Evolutionary conservation across 148 eudicot genomes (phyloP).

Genomic region (Rhododendron vialii): DNA sequence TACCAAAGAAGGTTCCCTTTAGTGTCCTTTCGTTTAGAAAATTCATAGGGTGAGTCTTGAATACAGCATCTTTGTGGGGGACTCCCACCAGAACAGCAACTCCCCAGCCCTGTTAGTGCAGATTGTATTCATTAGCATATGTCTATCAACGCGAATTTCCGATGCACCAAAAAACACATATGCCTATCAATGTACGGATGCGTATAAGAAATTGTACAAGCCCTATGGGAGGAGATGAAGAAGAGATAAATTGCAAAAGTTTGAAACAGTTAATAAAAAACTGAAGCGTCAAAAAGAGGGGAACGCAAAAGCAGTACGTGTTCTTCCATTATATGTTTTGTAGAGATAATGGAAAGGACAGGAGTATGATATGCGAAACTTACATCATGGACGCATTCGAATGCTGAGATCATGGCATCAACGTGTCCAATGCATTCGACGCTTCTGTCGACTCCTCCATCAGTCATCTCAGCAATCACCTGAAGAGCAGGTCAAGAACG

Average conservation of each 20-base stretch:
- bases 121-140: background rate
- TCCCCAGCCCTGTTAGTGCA: slow-evolving; percentile 71
- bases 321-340: background rate
- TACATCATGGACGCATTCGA: slow-evolving; percentile 90
- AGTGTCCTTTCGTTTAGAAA: slow-evolving; percentile 45
- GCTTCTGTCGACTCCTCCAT: slow-evolving; percentile 69
- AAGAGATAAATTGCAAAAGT: background rate
- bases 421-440: slow-evolving; percentile 65
- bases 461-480: slow-evolving; percentile 67
- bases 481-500: background rate
- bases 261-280: background rate
- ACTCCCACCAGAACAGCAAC: slow-evolving; percentile 81
- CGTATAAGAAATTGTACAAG: background rate
- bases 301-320: background rate
- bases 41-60: slow-evolving; percentile 61
- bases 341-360: background rate
- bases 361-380: background rate
- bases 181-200: background rate
- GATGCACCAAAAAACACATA: no score
- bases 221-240: background rate
- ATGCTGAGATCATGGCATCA: slow-evolving; percentile 78
- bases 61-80: slow-evolving; percentile 70
- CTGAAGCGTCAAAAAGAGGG: background rate
- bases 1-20: slow-evolving; percentile 82
- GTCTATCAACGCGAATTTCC: background rate